Evolutionary conservation across 192 early-diverging fungal genomes (phyloP).

Genomic region (Podila epicladia): DNA sequence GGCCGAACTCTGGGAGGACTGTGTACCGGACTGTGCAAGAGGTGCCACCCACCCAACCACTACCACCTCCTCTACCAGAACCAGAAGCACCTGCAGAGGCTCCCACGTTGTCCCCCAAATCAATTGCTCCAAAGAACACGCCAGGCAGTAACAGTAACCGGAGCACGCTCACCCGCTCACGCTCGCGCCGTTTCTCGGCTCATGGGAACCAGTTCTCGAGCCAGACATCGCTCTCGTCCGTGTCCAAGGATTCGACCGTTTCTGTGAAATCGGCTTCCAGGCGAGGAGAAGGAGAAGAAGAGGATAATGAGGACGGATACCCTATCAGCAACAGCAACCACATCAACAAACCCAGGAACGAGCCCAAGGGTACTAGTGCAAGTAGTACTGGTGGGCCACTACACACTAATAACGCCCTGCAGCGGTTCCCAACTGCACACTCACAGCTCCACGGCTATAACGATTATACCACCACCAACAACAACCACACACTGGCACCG

Average conservation of each 20-base stretch:
- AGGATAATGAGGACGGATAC: background rate
- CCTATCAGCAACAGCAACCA: background rate
- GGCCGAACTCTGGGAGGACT: no score
- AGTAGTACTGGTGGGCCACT: no score
- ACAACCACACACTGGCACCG: background rate
- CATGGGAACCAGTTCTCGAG: background rate
- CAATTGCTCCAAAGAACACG: background rate
- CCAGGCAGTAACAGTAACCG: background rate
- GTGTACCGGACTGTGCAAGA: no score
- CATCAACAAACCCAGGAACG: background rate
- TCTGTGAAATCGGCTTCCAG: background rate
- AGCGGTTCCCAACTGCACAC: background rate
- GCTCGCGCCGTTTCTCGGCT: background rate
- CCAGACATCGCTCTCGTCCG: background rate
- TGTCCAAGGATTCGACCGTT: background rate
- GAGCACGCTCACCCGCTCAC: background rate
- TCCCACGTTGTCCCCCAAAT: no score
- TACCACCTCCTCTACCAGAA: no score
- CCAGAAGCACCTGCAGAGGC: no score
- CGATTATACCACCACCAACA: background rate
- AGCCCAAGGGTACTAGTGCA: no score
- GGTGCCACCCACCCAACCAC: no score
- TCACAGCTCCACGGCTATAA: background rate
- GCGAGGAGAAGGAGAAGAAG: background rate
- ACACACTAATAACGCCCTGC: background rate